phyloP scores from a whole-genome alignment of 345 rosid genomes.

The Syzygium jambos region DNA sequence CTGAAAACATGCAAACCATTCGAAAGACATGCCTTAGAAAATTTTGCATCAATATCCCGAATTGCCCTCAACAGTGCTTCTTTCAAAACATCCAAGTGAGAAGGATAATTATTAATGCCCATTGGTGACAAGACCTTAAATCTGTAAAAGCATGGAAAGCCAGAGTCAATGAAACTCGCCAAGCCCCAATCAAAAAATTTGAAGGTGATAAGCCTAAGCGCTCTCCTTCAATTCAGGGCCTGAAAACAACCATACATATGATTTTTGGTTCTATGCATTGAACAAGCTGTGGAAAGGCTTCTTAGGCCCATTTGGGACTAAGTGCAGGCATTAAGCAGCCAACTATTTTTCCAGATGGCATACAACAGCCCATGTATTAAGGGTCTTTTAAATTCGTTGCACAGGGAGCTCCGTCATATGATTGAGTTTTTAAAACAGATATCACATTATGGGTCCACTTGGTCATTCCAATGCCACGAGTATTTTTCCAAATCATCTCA shows the following conservation, averaged over 20 bases:
- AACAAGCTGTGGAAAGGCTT: neutral
- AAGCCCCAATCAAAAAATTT: neutral
- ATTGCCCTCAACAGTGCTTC: slow-evolving; percentile 84
- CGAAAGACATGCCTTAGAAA: slow-evolving; percentile 53
- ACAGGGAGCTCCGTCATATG: neutral
- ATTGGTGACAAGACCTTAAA: slow-evolving; percentile 35
- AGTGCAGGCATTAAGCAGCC: neutral
- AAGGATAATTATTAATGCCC: slow-evolving; percentile 43
- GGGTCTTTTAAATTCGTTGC: neutral
- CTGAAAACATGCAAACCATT: neutral
- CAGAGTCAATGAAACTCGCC: neutral
- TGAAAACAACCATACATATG: neutral
- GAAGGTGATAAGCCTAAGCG: neutral
- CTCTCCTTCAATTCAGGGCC: neutral
- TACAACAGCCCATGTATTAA: neutral
- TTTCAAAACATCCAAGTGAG: slow-evolving; percentile 70
- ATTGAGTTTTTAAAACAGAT: neutral
- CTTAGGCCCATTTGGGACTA: neutral
- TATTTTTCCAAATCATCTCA: neutral
- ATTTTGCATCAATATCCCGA: slow-evolving; percentile 77
- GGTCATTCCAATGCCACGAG: neutral
- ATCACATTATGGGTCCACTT: neutral
- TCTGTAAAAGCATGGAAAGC: slow-evolving; percentile 29
- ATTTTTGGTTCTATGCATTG: neutral
- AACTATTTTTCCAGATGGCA: neutral